Evolutionary conservation across 2,329 filamentous ascomycete species (phyloP).

Genomic region (Cercospora canescens): DNA sequence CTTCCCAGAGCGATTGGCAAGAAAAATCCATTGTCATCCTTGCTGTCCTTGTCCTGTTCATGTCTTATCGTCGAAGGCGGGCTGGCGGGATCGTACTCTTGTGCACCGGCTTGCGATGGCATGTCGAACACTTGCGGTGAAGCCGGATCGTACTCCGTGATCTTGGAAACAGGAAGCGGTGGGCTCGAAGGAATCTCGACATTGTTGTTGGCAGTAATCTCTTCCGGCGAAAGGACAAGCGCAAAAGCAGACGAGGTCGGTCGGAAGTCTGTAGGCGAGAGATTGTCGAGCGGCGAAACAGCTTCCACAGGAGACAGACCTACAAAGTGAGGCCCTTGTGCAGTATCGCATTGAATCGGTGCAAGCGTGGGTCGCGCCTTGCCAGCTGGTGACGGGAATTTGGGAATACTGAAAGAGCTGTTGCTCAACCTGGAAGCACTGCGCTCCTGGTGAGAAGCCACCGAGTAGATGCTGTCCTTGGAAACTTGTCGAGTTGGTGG

Average conservation of each 20-base stretch:
- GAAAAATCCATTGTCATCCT: conserved; percentile 10
- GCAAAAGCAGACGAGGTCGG: conserved; percentile 24
- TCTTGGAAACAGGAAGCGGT: conserved; percentile 24
- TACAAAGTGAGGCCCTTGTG: conserved; percentile 29
- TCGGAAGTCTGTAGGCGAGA: conserved; percentile 4
- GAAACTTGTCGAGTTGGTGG: background rate
- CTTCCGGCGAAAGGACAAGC: conserved; percentile 17
- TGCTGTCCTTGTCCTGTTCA: background rate
- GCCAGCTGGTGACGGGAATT: conserved; percentile 35
- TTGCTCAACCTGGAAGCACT: conserved; percentile 6
- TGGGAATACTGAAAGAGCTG: conserved; percentile 37
- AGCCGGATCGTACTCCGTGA: conserved; percentile 31
- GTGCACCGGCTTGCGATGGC: conserved; percentile 10
- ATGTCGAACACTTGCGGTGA: conserved; percentile 26
- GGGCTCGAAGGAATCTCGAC: conserved; percentile 30
- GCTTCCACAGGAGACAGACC: conserved; percentile 12
- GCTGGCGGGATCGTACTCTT: conserved; percentile 35
- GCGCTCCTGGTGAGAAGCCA: background rate
- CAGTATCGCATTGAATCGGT: conserved; percentile 16
- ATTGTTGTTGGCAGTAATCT: conserved; percentile 4
- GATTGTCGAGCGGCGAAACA: conserved; percentile 17
- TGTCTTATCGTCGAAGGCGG: conserved; percentile 20
- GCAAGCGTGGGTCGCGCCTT: conserved; percentile 21
- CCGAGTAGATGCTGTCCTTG: conserved; percentile 4
- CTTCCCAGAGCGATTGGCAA: conserved; percentile 22